A percentile compares a stretch with the other conserved stretches of the same genome.
Evolutionary conservation across 331 rosid species (phyloP).

Genomic region (Acacia concinna): DNA sequence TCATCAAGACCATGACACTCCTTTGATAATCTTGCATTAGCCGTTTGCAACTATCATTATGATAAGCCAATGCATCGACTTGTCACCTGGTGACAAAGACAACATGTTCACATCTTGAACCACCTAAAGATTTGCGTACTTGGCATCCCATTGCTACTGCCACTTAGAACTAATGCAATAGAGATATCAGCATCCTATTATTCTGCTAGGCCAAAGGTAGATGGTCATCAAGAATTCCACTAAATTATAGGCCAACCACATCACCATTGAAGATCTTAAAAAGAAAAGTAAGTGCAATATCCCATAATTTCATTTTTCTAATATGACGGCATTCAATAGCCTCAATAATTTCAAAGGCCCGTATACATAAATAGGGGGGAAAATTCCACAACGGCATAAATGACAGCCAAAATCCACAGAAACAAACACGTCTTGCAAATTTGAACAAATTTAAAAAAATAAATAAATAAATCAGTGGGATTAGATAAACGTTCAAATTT

Average conservation of each 20-base stretch:
- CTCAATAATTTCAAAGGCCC: neutral
- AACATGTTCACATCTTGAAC: slow-evolving; percentile 23
- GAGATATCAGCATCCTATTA: neutral
- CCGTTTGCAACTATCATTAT: slow-evolving; percentile 30
- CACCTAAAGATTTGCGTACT: slow-evolving; percentile 27
- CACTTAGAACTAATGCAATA: slow-evolving; percentile 12
- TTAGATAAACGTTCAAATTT: neutral
- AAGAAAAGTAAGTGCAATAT: neutral
- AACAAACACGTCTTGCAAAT: neutral
- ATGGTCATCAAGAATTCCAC: neutral
- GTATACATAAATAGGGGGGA: neutral
- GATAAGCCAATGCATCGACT: slow-evolving; percentile 21
- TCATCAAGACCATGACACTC: slow-evolving; percentile 33
- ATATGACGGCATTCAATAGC: neutral
- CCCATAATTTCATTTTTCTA: neutral
- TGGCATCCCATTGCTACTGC: slow-evolving; percentile 23
- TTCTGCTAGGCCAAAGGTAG: neutral
- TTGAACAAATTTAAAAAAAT: neutral
- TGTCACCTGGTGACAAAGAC: slow-evolving; percentile 10
- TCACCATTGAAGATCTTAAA: neutral
- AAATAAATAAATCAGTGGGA: neutral
- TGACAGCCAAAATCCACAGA: neutral
- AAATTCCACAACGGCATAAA: neutral
- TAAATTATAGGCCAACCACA: neutral
- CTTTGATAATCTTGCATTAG: slow-evolving; percentile 29